Percentiles rank a stretch among this genome's conserved stretches.
Conservation (phyloP, 2,329 filamentous ascomycete genomes). For the Claviceps arundinis region DNA sequence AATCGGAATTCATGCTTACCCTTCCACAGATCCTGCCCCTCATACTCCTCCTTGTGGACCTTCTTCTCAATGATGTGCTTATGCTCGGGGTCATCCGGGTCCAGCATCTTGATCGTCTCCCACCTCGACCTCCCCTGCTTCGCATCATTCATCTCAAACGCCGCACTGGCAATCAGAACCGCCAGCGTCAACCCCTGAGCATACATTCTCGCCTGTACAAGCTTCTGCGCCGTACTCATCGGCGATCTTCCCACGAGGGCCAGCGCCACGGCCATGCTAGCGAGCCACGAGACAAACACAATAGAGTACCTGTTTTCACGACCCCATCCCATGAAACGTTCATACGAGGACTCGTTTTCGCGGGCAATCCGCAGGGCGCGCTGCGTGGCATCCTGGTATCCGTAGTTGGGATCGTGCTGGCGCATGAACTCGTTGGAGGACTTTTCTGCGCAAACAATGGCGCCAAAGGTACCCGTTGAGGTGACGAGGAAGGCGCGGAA, state of each 20-base stretch:
- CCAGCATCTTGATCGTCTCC: slow-evolving; percentile 72
- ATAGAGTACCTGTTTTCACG: slow-evolving; percentile 75
- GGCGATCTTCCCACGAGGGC: slow-evolving; percentile 65
- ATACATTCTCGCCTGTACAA: slow-evolving; percentile 90
- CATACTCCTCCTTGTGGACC: slow-evolving; percentile 76
- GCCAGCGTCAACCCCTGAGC: slow-evolving; percentile 80
- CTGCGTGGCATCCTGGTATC: slow-evolving; percentile 51
- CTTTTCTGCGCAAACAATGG: slow-evolving; percentile 82
- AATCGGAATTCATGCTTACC: slow-evolving; percentile 28
- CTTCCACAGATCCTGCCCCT: slow-evolving; percentile 88
- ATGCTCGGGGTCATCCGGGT: slow-evolving; percentile 71
- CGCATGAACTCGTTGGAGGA: slow-evolving; percentile 51
- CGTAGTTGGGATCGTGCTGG: slow-evolving; percentile 50
- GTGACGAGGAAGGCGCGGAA: slow-evolving; percentile 85
- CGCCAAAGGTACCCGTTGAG: slow-evolving; percentile 67
- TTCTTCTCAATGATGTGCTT: slow-evolving; percentile 76
- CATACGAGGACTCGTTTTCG: slow-evolving; percentile 39
- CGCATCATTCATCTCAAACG: slow-evolving; percentile 68
- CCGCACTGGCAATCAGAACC: slow-evolving; percentile 69
- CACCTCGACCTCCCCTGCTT: slow-evolving; percentile 63
- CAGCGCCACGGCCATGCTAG: slow-evolving; percentile 63
- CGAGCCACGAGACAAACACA: slow-evolving; percentile 70
- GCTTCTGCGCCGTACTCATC: slow-evolving; percentile 65
- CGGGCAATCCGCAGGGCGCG: slow-evolving; percentile 41
- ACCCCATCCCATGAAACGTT: slow-evolving; percentile 60